Evolutionary conservation across 805 yeast species (phyloP), one percentile per base, ranked within the genome.

Genomic region (Candida sanyiensis): DNA sequence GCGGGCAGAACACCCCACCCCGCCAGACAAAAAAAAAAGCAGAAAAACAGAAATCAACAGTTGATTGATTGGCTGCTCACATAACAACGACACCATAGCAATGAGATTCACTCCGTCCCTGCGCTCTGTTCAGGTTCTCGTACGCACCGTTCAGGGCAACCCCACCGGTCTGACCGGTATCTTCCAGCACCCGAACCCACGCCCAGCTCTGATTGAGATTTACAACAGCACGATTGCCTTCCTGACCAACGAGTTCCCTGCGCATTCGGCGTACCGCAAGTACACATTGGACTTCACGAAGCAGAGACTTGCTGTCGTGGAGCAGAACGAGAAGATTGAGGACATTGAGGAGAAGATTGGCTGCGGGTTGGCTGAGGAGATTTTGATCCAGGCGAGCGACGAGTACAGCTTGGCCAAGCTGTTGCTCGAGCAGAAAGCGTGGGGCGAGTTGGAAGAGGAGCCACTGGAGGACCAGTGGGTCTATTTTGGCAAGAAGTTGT

Each of bases 391-490:
- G 66, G 95, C 95, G 12, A 73, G 79, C 50, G 93, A 84, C 43
- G 95, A 86, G 64, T 74, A 75, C 51, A 71, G 69, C 40, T 70
- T 86, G 51, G 80, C 84, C 35, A 65, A 74, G 53, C 72, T 79
- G 58, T 66, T 86, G 69, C 80, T 81, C 35, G 75, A 71, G 46
- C 73, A 80, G 73, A 78, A 80, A 60, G 69, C 64, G 6, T 86
- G 95, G 95, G 88, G 82, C 51, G 84, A 78, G 46, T 72, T 85
- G 43, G 85, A 77, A 59, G 94, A 83, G 59, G 72, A 79, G 60
- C 89, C 94, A 11, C 67, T 79, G 48, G 79, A 74, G 17, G 95
- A 80, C 63, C 93, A 83, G 61, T 85, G 95, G 95, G 77, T 74
- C 31, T 81, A 81, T 63, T 82, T 79, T 57, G 88, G 86, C 21